Percentiles rank a stretch among this genome's conserved stretches.
phyloP scores from a whole-genome alignment of 208 protist genomes.

The Acanthamoeba sp. region DNA sequence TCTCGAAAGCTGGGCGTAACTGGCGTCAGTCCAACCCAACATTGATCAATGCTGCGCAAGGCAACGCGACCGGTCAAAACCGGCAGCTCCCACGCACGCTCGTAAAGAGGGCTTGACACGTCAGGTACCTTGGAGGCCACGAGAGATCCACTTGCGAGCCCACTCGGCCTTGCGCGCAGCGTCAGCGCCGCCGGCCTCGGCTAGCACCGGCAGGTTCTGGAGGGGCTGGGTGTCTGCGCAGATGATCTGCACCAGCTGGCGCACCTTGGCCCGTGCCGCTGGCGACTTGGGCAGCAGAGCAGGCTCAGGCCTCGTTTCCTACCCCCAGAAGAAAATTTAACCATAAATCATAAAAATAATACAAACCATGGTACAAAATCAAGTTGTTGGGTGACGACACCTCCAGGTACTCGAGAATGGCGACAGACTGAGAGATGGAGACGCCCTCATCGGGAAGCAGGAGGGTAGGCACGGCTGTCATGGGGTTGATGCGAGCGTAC shows the following conservation, averaged over 20 bases:
- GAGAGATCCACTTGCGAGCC: slow-evolving; percentile 85
- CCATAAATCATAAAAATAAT: slow-evolving; percentile 8
- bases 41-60: no score
- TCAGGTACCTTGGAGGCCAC: slow-evolving; percentile 83
- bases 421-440: slow-evolving; percentile 80
- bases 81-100: no score
- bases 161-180: slow-evolving; percentile 82
- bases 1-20: slow-evolving; percentile 85
- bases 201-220: slow-evolving; percentile 90
- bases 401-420: slow-evolving; percentile 93
- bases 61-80: no score
- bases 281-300: slow-evolving; percentile 78
- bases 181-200: slow-evolving; percentile 81
- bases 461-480: slow-evolving; percentile 79
- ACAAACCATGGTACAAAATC: neutral
- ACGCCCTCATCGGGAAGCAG: slow-evolving; percentile 64
- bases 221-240: slow-evolving; percentile 91
- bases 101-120: neutral
- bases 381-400: neutral
- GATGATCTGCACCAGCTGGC: slow-evolving; percentile 86
- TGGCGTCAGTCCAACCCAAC: no score
- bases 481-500: slow-evolving; percentile 82
- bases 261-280: slow-evolving; percentile 79
- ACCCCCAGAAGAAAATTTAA: no score
- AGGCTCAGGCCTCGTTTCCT: slow-evolving; percentile 63